Conservation (phyloP, 2,329 filamentous ascomycete species). For the Curvularia spicifera region DNA sequence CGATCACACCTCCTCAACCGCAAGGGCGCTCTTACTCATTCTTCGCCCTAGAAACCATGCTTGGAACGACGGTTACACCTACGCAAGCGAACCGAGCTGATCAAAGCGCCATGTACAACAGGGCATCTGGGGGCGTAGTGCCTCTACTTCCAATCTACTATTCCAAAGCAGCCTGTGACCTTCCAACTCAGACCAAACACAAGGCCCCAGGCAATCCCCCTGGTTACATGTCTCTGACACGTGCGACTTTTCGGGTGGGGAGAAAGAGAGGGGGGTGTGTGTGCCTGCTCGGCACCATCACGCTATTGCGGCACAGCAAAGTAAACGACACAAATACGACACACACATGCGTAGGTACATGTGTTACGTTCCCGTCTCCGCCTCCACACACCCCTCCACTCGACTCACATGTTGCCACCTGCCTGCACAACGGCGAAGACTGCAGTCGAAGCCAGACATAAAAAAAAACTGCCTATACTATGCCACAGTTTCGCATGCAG, state of each 20-base stretch:
- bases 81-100: neutral
- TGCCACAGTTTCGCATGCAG: neutral
- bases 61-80: neutral
- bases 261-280: neutral
- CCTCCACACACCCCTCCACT: no score
- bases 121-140: neutral
- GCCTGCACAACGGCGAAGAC: no score
- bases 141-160: neutral
- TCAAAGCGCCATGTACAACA: neutral
- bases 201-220: neutral
- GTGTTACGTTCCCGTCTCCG: neutral
- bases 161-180: neutral
- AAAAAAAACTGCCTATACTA: neutral
- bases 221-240: neutral
- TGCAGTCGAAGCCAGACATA: no score
- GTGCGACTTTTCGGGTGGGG: neutral
- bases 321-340: neutral
- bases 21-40: neutral
- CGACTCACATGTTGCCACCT: no score
- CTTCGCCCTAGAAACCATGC: neutral
- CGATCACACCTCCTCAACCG: slow-evolving; percentile 8
- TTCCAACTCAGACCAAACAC: neutral
- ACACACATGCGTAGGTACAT: neutral
- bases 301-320: neutral
- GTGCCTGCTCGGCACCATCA: neutral